Base-by-base conservation (phyloP, 345 rosid species). In the Mallotus nudiflorus region DNA sequence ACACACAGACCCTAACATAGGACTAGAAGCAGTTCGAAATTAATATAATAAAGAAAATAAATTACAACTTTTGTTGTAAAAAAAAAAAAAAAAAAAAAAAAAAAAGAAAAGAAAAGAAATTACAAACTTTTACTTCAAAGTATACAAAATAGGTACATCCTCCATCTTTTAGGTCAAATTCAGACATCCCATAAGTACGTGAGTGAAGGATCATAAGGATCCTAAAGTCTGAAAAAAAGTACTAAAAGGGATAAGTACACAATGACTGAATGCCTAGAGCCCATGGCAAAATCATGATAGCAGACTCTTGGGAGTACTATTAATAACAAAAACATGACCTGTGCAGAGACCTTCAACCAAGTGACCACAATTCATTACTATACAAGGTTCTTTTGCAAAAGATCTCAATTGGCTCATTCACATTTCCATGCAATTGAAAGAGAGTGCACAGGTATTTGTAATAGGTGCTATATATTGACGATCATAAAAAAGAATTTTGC, bases 391-490 rank as follows among this genome's bases (percentile, higher is more conserved):
- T 62, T 53, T 66, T 58, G 72, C 66, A 65, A 48, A 37, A 63
- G 33, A 20, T 58, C 61, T 61, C 65, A 75, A 51, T 57, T 69
- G 70, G 71, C 59, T 75, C 78, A 44, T 61, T 69, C 72, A 53
- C 66, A 81, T 77, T 75, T 78, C 71, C 65, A 75, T 81, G 61
- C 80, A 80, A 76, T 71, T 79, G 73, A 78, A 81, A 79, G 74
- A 74, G 76, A 75, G 76, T 67, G 73, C 80, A 78, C 83, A 70
- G 75, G 79, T 46, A 70, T 56, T 82, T 14, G 65, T 51, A 75
- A 72, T 56, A 52, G 77, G 77, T 82, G 80, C 82, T 78, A 77
- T 71, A 76, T 71, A 74, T 73, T 74, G 81, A 68, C 65, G 44
- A 59, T 79, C 49, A 68, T 58, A 75, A 75, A 78, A 78, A 72